Base-by-base conservation (phyloP, 2,329 filamentous ascomycete genomes). In the Cryphonectria japonica region DNA sequence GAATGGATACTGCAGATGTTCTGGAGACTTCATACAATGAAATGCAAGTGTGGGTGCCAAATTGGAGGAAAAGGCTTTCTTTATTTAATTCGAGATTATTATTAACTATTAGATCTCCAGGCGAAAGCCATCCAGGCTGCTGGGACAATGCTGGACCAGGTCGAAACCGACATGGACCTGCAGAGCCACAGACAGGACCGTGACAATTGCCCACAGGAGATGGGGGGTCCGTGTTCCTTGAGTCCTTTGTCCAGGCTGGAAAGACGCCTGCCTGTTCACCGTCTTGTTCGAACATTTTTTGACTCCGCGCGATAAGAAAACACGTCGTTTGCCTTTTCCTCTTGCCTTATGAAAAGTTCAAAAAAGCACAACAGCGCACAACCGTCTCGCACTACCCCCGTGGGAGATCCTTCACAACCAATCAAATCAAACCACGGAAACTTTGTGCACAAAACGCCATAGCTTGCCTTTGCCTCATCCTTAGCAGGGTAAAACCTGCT, bases 91-190 rank as follows among this genome's bases (percentile, higher is more conserved):
- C 50, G 19, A 50, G 46, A 73, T 73, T 73, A 73, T 69, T 46
- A 73, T 73, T 73, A 73, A 41, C 57, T 73, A 73, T 73, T 73
- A 73, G 62, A 57, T 73, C 66, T 69, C 54, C 62, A 34, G 66
- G 66, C 70, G 67, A 41, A 34, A 32, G 29, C 32, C 50, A 63
- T 50, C 62, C 57, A 34, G 64, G 37, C 54, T 29, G 61, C 46
- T 37, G 39, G 29, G 32, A 1, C n/a, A 29, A 34, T 59, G 50
- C 54, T 41, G 54, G 62, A 67, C 60, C 46, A 37, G 32, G 60
- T 64, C 52, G 50, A 39, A n/a, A 62, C 37, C 52, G n/a, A 50
- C 46, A n/a, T 50, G 6, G 22, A 39, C 34, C 13, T 43, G 11
- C 63, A 52, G 63, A n/a, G 60, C 34, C 60, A n/a, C 37, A 41